Base-by-base conservation (phyloP, 129 eudicot genomes). In the Centella asiatica region DNA sequence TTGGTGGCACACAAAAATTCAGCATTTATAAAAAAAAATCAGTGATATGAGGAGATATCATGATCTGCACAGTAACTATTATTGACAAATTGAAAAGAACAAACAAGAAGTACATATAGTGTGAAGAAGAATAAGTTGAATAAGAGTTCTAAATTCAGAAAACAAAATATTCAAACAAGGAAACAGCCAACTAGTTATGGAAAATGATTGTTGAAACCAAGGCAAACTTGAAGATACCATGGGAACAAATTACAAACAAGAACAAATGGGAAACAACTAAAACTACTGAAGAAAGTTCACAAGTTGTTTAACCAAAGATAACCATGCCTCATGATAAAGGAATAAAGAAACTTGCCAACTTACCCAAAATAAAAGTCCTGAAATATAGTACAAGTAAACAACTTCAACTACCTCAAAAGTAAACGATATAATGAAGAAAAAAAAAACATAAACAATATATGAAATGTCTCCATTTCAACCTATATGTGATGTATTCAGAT, bases 201-300 rank as follows among this genome's bases (percentile, higher is more conserved):
- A 59, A 17, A 59, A 5, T 14, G 44, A 12, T 10, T 22, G 6
- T 15, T 15, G 22, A 22, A 65, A 65, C 19, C 29, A 65, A 65
- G 60, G 24, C 70, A 51, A 64, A 64, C 39, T 32, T 18, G 6
- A 9, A 50, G 48, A 24, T 44, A 56, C 18, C 2, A 29, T 6
- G 64, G 51, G 24, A 50, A 31, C 58, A 39, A 32, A 23, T 54
- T 11, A 27, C 56, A 25, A 6, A 62, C 18, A 20, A 44, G 68
- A 50, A 3, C 51, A 57, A 58, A 45, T 15, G 26, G 50, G 44
- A 49, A 70, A 58, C 9, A 34, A 57, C 24, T 0, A 15, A 34
- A 56, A 11, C 63, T 57, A 34, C 45, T 69, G 47, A 46, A 68
- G 75, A 69, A 65, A 71, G 69, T 70, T 69, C 25, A 42, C 60